A percentile compares a stretch with the other conserved stretches of the same genome.
Evolutionary conservation across 2,329 filamentous ascomycete species (phyloP).

Genomic region (Aspergillus texensis): DNA sequence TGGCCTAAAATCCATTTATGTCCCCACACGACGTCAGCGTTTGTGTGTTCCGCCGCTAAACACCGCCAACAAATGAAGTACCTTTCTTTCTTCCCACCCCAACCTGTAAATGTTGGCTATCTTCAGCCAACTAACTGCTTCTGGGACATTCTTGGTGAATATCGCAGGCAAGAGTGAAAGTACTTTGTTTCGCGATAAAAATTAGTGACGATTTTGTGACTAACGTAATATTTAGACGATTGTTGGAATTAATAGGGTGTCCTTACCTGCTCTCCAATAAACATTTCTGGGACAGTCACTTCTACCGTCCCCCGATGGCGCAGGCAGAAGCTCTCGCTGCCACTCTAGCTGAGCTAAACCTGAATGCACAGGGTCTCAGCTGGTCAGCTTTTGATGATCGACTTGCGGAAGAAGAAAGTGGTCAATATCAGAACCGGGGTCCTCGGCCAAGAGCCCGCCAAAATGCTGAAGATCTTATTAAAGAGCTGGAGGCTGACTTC

Average conservation of each 20-base stretch:
- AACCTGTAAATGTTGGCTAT: constrained; percentile 11
- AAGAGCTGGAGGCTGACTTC: constrained; percentile 73
- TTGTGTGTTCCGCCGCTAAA: constrained; percentile 25
- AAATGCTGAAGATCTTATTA: constrained; percentile 63
- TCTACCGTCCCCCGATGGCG: not conserved
- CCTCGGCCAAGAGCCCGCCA: constrained; percentile 51
- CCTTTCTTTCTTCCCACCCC: constrained; percentile 8
- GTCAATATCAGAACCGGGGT: constrained; percentile 36
- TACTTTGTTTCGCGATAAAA: not conserved
- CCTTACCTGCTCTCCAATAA: not conserved
- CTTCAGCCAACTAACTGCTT: not conserved
- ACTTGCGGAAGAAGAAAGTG: constrained; percentile 34
- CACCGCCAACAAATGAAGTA: constrained; percentile 22
- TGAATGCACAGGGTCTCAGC: constrained; percentile 28
- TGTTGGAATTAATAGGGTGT: not conserved
- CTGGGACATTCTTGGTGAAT: not conserved
- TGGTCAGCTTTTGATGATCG: constrained; percentile 31
- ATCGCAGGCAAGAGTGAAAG: not conserved
- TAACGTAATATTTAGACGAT: not conserved
- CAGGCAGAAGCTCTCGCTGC: constrained; percentile 29
- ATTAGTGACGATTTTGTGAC: not conserved
- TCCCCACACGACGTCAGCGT: constrained; percentile 33
- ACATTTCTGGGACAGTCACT: not conserved
- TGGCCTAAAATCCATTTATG: constrained; percentile 12
- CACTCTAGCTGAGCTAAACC: constrained; percentile 30